Evolutionary conservation across 1,139 yeast genomes (phyloP), one percentile per base, ranked within the genome.

Genomic region (Geotrichum reessii): DNA sequence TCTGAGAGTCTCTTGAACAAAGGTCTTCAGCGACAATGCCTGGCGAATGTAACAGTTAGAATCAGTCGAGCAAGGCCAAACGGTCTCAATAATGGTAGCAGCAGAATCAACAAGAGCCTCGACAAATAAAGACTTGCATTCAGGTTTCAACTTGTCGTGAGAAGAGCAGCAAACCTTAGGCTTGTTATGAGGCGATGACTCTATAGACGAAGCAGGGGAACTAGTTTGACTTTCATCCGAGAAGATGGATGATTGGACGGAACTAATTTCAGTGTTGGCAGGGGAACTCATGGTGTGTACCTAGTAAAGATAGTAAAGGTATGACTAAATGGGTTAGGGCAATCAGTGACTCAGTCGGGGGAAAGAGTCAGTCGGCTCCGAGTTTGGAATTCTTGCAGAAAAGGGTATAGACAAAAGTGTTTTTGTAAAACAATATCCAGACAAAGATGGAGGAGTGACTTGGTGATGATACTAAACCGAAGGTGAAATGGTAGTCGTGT

Each of bases 1-100:
- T 63, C 81, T 81, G 62, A 87, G 75, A 44, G 87, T 81, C 68
- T 86, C 93, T 62, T 81, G 78, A 52, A 87, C 76, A 65, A 83
- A 87, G 55, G 67, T 63, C 25, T 69, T 67, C 44, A 75, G 66
- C 17, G 77, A 73, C 63, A 74, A 66, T n/a, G 70, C 60, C 31
- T 64, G 53, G 58, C 60, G 17, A 22, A 52, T 59, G 57, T 62
- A 55, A 60, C 65, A 25, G 33, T 62, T 14, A 65, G 58, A 58
- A 33, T 50, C 42, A 12, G 62, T 48, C 8, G 63, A 52, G 47
- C 50, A 48, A 46, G 75, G 69, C 78, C 78, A 75, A 47, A 74
- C 67, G 50, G 73, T 64, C 50, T 68, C 69, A 57, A 74, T 68
- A 57, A 74, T 65, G 28, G 70, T 56, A 37, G 73, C 68, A 22